Evolutionary conservation across 192 early-diverging fungal species (phyloP).

Genomic region (Backusella australiensis): DNA sequence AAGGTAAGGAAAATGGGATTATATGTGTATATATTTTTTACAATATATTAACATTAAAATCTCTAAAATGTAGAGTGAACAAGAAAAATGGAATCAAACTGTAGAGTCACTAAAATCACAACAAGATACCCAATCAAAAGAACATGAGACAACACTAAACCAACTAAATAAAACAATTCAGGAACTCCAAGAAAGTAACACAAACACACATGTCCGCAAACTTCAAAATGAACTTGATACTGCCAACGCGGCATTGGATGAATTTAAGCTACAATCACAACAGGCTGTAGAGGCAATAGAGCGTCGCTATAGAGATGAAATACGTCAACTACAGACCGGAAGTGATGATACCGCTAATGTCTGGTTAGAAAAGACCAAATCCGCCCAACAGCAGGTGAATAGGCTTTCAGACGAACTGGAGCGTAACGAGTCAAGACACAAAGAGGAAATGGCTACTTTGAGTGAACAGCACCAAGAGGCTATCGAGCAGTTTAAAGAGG

Average conservation of each 20-base stretch:
- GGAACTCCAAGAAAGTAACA: not conserved
- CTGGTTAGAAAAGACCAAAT: conserved; percentile 27
- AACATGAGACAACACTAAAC: not conserved
- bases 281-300: conserved; percentile 17
- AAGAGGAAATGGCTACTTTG: not conserved
- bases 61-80: not conserved
- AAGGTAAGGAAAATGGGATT: not conserved
- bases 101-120: conserved; percentile 2
- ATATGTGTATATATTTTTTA: not conserved
- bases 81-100: conserved; percentile 1
- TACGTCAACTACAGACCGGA: conserved; percentile 24
- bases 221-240: not conserved
- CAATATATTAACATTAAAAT: not conserved
- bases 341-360: conserved; percentile 25
- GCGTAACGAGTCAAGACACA: not conserved
- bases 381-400: conserved; percentile 16
- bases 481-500: not conserved
- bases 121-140: conserved; percentile 2
- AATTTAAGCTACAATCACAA: not conserved
- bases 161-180: not conserved
- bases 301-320: conserved; percentile 26
- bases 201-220: not conserved
- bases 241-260: conserved; percentile 2
- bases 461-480: not conserved
- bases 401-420: conserved; percentile 12